phyloP scores from a whole-genome alignment of 2,329 filamentous ascomycete species.

The Eutypella sp. region DNA sequence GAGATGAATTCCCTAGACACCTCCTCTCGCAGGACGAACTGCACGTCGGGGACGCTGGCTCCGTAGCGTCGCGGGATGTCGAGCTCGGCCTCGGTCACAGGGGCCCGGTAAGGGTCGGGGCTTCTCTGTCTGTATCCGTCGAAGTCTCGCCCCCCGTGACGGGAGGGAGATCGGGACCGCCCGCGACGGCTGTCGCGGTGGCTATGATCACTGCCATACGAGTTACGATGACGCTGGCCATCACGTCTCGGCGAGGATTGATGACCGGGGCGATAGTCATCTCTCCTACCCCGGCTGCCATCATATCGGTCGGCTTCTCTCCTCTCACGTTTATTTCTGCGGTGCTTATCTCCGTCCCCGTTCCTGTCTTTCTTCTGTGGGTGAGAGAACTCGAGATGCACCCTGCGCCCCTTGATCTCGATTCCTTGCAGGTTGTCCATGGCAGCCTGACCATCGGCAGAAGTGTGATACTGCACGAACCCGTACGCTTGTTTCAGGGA shows the following conservation, averaged over 20 bases:
- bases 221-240: conserved; percentile 30
- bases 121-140: conserved; percentile 63
- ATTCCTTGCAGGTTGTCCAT: conserved; percentile 74
- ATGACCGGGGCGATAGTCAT: conserved; percentile 21
- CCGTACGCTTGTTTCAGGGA: conserved; percentile 96
- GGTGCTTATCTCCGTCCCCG: conserved; percentile 60
- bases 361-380: conserved; percentile 75
- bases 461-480: conserved; percentile 87
- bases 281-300: conserved; percentile 16
- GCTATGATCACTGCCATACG: conserved; percentile 33
- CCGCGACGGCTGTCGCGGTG: conserved; percentile 45
- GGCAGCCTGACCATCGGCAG: conserved; percentile 67
- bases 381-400: conserved; percentile 88
- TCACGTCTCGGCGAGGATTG: conserved; percentile 21
- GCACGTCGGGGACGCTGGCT: conserved; percentile 78
- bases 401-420: conserved; percentile 81
- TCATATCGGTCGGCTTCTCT: conserved; percentile 43
- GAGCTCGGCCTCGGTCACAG: conserved; percentile 50
- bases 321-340: conserved; percentile 38
- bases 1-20: conserved; percentile 73
- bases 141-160: conserved; percentile 36
- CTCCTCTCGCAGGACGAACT: conserved; percentile 77
- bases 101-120: conserved; percentile 56
- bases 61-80: conserved; percentile 71
- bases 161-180: conserved; percentile 65